Conservation (phyloP, 305 asterid species). For the Rubia balearica region DNA sequence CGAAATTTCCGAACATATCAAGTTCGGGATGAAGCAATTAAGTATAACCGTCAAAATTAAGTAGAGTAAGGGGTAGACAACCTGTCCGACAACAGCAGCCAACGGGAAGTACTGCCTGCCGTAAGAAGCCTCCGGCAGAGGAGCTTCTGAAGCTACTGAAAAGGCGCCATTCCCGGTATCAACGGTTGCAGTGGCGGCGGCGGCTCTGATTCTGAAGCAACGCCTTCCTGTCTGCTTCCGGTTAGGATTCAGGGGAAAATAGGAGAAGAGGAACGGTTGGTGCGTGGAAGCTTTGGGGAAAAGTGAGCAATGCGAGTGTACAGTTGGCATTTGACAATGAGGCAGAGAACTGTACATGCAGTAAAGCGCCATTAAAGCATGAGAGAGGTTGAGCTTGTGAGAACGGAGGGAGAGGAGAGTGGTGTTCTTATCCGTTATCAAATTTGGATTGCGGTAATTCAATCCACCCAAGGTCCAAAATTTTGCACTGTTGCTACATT, state of each 20-base stretch:
- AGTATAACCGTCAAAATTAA: neutral
- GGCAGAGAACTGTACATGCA: constrained; percentile 8
- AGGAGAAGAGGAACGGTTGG: constrained; percentile 32
- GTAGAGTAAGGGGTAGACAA: constrained; percentile 12
- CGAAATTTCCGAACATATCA: neutral
- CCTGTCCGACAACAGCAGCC: constrained; percentile 99
- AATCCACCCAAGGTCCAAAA: neutral
- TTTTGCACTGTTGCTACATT: neutral
- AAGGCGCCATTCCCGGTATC: constrained; percentile 79
- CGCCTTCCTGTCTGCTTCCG: constrained; percentile 18
- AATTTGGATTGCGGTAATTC: constrained; percentile 2
- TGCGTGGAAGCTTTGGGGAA: constrained; percentile 18
- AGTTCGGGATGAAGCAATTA: neutral
- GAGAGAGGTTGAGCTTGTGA: neutral
- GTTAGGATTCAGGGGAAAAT: constrained; percentile 27
- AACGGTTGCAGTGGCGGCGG: constrained; percentile 71
- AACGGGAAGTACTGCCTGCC: constrained; percentile 83
- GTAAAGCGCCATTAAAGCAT: constrained; percentile 20
- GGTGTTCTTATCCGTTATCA: constrained; percentile 7
- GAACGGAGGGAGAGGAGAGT: neutral
- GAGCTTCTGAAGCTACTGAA: constrained; percentile 15
- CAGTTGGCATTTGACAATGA: neutral
- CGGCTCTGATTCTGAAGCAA: constrained; percentile 50
- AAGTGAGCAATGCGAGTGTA: constrained; percentile 26
- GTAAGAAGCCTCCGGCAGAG: constrained; percentile 26